Percentiles rank a stretch among this genome's conserved stretches.
Evolutionary conservation across 1,139 yeast genomes (phyloP).

Genomic region (Geotrichum australiense): DNA sequence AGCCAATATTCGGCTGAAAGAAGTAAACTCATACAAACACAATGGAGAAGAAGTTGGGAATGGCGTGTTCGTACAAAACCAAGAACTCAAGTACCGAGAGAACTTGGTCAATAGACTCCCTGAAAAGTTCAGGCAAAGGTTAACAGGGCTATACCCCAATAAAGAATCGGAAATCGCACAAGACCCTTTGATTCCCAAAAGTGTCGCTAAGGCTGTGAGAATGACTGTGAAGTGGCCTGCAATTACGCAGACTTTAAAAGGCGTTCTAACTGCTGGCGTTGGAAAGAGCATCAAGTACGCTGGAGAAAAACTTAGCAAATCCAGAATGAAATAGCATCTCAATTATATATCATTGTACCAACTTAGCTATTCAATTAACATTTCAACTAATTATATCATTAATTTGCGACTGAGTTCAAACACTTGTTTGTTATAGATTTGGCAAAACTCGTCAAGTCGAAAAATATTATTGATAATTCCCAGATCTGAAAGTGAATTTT

Average conservation of each 20-base stretch:
- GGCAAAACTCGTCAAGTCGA: too few relatives aligned
- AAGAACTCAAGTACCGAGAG: conserved; percentile 34
- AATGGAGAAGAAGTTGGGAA: conserved; percentile 23
- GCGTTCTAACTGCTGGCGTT: conserved; percentile 81
- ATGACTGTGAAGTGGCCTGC: conserved; percentile 65
- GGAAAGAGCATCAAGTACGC: conserved; percentile 69
- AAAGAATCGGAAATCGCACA: conserved; percentile 33
- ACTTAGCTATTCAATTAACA: too few relatives aligned
- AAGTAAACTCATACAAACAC: conserved; percentile 20
- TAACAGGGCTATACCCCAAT: conserved; percentile 38
- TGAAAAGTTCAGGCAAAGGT: conserved; percentile 41
- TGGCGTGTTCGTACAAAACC: conserved; percentile 34
- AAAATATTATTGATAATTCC: too few relatives aligned
- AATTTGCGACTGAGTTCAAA: too few relatives aligned
- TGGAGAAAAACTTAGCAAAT: conserved; percentile 52
- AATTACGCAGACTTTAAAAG: conserved; percentile 69
- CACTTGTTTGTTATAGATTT: too few relatives aligned
- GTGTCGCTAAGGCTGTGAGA: conserved; percentile 43
- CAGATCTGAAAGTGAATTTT: too few relatives aligned
- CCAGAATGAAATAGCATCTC: conserved; percentile 21
- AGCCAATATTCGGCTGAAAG: conserved; percentile 30
- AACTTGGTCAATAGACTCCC: conserved; percentile 44
- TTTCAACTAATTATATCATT: too few relatives aligned
- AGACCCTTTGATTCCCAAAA: conserved; percentile 37
- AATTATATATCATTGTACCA: too few relatives aligned